A percentile compares a stretch with the other conserved stretches of the same genome.
Conservation (phyloP, 2,329 filamentous ascomycete genomes). For the Thermothelomyces thermophilus region DNA sequence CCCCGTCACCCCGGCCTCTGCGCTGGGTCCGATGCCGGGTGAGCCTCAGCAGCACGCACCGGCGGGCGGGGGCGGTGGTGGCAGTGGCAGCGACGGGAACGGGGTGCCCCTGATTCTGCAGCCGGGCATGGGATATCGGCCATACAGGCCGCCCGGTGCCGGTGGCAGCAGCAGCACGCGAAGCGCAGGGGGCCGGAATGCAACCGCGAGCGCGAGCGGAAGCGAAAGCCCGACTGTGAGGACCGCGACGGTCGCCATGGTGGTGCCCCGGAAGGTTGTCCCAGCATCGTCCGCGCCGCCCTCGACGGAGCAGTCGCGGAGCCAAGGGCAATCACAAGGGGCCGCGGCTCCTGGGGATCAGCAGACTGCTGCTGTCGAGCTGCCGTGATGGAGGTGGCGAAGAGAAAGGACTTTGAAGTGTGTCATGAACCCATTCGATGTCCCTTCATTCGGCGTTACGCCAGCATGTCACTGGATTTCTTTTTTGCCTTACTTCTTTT, state of each 20-base stretch:
- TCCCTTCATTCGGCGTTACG: background rate
- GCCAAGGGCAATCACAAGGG: background rate
- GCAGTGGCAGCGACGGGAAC: background rate
- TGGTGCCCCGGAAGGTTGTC: background rate
- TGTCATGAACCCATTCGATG: background rate
- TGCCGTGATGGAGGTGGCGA: background rate
- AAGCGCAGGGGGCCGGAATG: no score
- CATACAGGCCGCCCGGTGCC: constrained; percentile 8
- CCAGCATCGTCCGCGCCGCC: background rate
- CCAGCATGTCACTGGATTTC: background rate
- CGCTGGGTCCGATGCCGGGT: constrained; percentile 7
- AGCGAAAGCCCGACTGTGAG: background rate
- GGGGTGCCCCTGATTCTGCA: constrained; percentile 16
- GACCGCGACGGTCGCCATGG: background rate
- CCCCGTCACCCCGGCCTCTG: constrained; percentile 11
- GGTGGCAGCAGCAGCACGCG: background rate
- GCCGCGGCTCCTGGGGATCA: background rate
- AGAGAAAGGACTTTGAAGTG: background rate
- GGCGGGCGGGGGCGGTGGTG: background rate
- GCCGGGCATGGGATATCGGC: constrained; percentile 15
- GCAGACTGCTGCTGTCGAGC: background rate
- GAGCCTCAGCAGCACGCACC: background rate
- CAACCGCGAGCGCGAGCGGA: background rate
- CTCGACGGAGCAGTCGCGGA: background rate
- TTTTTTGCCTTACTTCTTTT: background rate